Conservation (phyloP, 306 rosid genomes). For the Rosa lucieae region DNA sequence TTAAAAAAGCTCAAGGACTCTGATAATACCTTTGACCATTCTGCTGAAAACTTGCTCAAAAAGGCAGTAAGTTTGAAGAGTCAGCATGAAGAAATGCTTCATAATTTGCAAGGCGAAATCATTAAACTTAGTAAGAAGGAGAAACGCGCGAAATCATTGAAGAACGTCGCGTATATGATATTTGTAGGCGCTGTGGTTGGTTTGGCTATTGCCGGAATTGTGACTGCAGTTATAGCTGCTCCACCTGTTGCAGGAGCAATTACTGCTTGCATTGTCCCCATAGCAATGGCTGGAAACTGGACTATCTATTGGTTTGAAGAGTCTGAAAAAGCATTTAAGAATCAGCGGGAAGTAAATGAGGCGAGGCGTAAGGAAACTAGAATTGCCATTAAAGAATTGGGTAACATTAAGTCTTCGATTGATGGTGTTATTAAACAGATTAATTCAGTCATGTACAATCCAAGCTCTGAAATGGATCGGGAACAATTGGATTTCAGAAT, state of each 20-base stretch:
- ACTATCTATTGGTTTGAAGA: no score
- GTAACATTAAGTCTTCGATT: neutral
- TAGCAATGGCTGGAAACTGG: no score
- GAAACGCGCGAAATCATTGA: neutral
- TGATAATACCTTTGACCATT: neutral
- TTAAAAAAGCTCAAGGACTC: neutral
- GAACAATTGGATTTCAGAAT: neutral
- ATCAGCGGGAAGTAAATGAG: no score
- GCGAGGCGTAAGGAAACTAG: no score
- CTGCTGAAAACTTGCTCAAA: neutral
- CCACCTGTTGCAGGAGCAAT: no score
- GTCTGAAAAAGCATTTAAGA: no score
- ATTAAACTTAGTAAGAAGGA: no score
- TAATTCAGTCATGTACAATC: neutral
- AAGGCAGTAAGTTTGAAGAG: neutral
- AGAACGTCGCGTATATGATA: neutral
- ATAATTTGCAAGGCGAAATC: neutral
- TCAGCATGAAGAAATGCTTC: neutral
- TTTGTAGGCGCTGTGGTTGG: neutral
- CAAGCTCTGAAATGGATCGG: no score
- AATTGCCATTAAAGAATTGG: neutral
- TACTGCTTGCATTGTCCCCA: no score
- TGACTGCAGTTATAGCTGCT: neutral
- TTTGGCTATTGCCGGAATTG: neutral
- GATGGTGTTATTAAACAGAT: neutral